phyloP scores from a whole-genome alignment of 306 rosid genomes.

The Urtica urens region DNA sequence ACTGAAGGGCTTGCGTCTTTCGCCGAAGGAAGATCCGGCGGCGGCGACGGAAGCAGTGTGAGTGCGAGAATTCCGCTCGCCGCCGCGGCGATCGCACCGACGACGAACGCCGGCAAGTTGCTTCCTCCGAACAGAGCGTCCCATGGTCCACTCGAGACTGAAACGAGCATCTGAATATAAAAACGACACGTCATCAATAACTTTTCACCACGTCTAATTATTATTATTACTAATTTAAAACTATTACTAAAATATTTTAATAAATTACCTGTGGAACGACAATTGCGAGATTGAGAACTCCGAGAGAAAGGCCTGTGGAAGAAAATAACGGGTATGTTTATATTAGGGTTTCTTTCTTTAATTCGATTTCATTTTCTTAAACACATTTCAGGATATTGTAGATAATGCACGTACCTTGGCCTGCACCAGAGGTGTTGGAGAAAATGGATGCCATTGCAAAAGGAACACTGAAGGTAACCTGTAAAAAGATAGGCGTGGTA shows the following conservation, averaged over 20 bases:
- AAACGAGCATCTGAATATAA: conserved; percentile 48
- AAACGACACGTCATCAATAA: too few species aligned
- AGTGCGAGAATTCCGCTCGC: conserved; percentile 48
- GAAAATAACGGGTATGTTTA: neutral
- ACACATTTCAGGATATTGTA: too few species aligned
- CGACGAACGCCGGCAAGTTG: conserved; percentile 76
- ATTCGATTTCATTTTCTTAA: neutral
- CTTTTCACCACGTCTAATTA: too few species aligned
- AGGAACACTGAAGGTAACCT: conserved; percentile 80
- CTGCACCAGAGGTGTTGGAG: conserved; percentile 56
- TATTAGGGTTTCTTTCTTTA: neutral
- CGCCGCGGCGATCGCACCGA: conserved; percentile 51
- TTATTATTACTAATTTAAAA: too few species aligned
- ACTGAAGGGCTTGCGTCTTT: conserved; percentile 15
- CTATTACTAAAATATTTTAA: neutral
- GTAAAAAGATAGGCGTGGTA: conserved; percentile 1
- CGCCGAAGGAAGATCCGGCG: conserved; percentile 27
- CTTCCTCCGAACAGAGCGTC: conserved; percentile 74
- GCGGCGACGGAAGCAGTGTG: conserved; percentile 57
- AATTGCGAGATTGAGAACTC: conserved; percentile 67
- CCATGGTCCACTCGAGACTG: conserved; percentile 61
- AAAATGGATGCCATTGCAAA: conserved; percentile 89
- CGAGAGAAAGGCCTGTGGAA: conserved; percentile 60
- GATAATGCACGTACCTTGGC: conserved; percentile 48
- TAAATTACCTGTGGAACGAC: conserved; percentile 57